Percentiles rank a stretch among this genome's conserved stretches.
These are phyloP conservation scores for Zangia roseola DNA, from an alignment of 768 basidiomycete species.

Conservation along the genomic window DNA sequence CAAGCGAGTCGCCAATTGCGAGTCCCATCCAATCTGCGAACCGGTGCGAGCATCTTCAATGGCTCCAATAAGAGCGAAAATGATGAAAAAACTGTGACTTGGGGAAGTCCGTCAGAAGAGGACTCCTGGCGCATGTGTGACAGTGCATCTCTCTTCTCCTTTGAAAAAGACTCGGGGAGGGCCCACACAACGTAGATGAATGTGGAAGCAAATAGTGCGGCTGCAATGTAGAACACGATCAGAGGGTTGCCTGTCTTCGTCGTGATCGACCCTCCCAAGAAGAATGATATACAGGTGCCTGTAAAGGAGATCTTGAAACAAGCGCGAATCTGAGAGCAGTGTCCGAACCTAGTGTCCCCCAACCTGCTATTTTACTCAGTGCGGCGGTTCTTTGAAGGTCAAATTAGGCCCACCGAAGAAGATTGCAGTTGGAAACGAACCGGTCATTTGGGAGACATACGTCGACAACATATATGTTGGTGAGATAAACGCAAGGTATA, in stretches of 20 bases:
- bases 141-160: constrained; percentile 22
- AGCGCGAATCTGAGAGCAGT: background rate
- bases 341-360: constrained; percentile 26
- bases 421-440: constrained; percentile 5
- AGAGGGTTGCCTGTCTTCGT: constrained; percentile 22
- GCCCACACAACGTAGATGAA: constrained; percentile 23
- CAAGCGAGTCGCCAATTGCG: constrained; percentile 31
- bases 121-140: constrained; percentile 4
- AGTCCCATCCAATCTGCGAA: constrained; percentile 13
- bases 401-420: constrained; percentile 2
- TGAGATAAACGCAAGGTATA: constrained; percentile 16
- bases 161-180: constrained; percentile 32
- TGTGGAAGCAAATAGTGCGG: constrained; percentile 8
- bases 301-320: background rate
- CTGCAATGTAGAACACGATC: constrained; percentile 22
- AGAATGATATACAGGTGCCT: constrained; percentile 29
- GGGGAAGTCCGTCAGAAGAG: background rate
- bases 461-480: constrained; percentile 32
- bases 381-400: constrained; percentile 21
- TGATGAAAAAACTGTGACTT: background rate
- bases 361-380: constrained; percentile 29
- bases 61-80: constrained; percentile 22
- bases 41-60: constrained; percentile 23
- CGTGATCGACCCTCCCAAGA: constrained; percentile 32
- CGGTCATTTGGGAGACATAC: constrained; percentile 23